phyloP scores from a whole-genome alignment of 208 protist species.

The Borovskyia barvae region DNA sequence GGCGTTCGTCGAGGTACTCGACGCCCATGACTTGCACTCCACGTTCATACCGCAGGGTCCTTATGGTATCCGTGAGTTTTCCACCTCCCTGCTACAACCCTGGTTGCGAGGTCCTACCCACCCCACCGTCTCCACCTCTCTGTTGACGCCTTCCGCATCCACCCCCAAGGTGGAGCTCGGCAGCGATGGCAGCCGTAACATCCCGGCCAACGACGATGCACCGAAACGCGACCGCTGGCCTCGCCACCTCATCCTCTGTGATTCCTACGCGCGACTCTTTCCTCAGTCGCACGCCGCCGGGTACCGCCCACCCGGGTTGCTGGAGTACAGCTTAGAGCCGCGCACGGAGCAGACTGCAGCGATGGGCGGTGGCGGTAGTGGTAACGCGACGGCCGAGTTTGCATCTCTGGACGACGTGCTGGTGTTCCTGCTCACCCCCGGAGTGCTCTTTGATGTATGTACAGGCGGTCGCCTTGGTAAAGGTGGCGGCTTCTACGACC shows the following conservation, averaged over 20 bases:
- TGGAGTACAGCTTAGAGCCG: slow-evolving; percentile 9
- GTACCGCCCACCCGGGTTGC: slow-evolving; percentile 16
- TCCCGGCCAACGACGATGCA: no score
- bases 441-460: slow-evolving; percentile 59
- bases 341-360: not conserved
- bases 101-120: slow-evolving; percentile 23
- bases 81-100: slow-evolving; percentile 12
- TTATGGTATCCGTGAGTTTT: slow-evolving; percentile 50
- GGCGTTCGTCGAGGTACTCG: slow-evolving; percentile 64
- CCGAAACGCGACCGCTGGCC: not conserved
- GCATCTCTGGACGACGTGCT: slow-evolving; percentile 15
- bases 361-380: not conserved
- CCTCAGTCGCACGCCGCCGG: slow-evolving; percentile 7
- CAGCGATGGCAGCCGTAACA: no score
- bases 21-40: slow-evolving; percentile 35
- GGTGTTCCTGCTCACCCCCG: slow-evolving; percentile 64
- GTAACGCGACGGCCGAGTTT: not conserved
- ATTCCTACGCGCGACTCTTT: slow-evolving; percentile 21
- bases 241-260: slow-evolving; percentile 20
- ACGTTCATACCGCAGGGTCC: slow-evolving; percentile 38
- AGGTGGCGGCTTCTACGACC: slow-evolving; percentile 88
- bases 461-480: slow-evolving; percentile 65
- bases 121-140: no score
- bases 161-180: no score
- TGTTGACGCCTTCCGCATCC: no score